Evolutionary conservation across 371 early-diverging fungal species (phyloP).

Genomic region (Rozella allomycis): DNA sequence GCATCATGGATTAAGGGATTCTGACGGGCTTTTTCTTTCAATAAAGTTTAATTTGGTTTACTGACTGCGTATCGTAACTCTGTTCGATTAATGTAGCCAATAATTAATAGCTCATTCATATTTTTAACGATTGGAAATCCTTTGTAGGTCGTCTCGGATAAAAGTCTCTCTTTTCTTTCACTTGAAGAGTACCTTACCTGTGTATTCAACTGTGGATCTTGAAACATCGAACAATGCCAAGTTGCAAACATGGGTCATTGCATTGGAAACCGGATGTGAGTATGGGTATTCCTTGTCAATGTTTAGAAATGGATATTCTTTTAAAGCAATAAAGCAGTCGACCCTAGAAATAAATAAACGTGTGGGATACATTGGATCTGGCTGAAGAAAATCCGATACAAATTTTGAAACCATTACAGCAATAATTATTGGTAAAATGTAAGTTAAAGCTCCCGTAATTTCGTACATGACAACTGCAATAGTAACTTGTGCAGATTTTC

Average conservation of each 20-base stretch:
- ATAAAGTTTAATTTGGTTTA: no score
- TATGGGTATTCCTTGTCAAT: conserved; percentile 18
- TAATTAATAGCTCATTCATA: conserved; percentile 29
- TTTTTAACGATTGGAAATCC: conserved; percentile 67
- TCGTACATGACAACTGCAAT: conserved; percentile 84
- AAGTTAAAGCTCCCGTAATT: conserved; percentile 65
- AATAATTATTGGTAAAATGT: conserved; percentile 70
- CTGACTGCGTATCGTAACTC: conserved; percentile 57
- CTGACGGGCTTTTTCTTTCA: no score
- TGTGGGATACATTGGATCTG: conserved; percentile 65
- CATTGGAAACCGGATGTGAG: background rate
- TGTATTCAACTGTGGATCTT: background rate
- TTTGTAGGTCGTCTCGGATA: conserved; percentile 34
- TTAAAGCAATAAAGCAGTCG: conserved; percentile 40
- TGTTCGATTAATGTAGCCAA: conserved; percentile 60
- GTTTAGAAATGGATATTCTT: conserved; percentile 66
- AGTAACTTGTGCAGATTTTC: no score
- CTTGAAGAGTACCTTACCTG: background rate
- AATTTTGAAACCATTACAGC: conserved; percentile 81
- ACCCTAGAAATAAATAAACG: no score
- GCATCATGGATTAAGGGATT: no score
- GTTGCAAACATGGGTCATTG: background rate
- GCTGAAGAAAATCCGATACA: conserved; percentile 55
- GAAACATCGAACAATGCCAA: background rate
- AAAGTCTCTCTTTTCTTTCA: background rate